phyloP scores from a whole-genome alignment of 2,329 filamentous ascomycete species.

The Exophiala mesophila region DNA sequence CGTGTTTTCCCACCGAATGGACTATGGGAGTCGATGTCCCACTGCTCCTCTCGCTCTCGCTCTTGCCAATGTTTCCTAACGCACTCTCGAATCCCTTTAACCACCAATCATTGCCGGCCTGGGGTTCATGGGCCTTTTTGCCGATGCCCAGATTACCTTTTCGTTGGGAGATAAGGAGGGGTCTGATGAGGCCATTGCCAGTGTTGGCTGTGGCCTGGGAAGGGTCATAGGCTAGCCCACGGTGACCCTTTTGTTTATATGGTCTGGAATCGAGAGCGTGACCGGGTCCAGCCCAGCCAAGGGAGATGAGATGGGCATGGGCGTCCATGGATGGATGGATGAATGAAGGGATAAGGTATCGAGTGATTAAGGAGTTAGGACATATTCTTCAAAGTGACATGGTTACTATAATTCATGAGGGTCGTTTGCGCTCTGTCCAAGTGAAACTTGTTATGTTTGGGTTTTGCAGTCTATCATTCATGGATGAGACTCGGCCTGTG shows the following conservation, averaged over 20 bases:
- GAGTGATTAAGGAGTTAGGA: too few species aligned
- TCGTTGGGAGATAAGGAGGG: slow-evolving; percentile 76
- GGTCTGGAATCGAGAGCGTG: slow-evolving; percentile 70
- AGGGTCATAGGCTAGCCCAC: slow-evolving; percentile 34
- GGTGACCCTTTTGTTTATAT: slow-evolving; percentile 37
- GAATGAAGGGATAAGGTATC: too few species aligned
- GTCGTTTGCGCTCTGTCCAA: too few species aligned
- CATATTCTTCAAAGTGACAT: too few species aligned
- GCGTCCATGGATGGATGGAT: slow-evolving; percentile 71
- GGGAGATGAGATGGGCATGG: slow-evolving; percentile 71
- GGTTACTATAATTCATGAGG: too few species aligned
- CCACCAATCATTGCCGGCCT: slow-evolving; percentile 88
- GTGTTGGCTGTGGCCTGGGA: slow-evolving; percentile 17
- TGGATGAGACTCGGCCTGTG: too few species aligned
- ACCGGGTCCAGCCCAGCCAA: slow-evolving; percentile 86
- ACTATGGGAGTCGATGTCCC: slow-evolving; percentile 45
- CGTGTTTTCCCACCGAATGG: slow-evolving; percentile 36
- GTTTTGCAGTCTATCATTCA: too few species aligned
- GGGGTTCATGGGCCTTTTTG: slow-evolving; percentile 62
- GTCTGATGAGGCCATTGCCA: slow-evolving; percentile 71
- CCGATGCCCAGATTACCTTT: slow-evolving; percentile 73
- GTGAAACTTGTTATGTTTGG: too few species aligned
- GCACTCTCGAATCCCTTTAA: slow-evolving; percentile 89
- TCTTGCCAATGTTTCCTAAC: slow-evolving; percentile 57
- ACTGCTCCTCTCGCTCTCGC: slow-evolving; percentile 50